Conservation (phyloP, 768 basidiomycete species). For the Suillus bovinus region DNA sequence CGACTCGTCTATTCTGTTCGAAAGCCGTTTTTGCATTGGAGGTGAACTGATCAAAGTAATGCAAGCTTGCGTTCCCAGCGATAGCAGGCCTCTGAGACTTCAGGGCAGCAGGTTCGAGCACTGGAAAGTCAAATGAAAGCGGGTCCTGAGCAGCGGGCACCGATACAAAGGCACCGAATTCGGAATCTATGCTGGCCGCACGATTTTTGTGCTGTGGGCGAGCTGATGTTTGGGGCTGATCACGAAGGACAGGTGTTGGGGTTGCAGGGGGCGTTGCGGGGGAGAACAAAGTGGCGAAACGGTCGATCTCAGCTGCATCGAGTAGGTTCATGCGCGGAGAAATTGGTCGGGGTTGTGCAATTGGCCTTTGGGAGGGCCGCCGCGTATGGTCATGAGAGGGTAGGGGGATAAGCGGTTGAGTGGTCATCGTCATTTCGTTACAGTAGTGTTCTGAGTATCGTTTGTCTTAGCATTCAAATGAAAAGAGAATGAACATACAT, state of each 20-base stretch:
- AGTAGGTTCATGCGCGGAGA: background rate
- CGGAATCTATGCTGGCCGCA: constrained; percentile 38
- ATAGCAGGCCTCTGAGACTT: background rate
- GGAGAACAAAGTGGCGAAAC: constrained; percentile 44
- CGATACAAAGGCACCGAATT: constrained; percentile 64
- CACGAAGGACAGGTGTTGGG: constrained; percentile 15
- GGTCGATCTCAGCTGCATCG: constrained; percentile 36
- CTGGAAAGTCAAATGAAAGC: constrained; percentile 25
- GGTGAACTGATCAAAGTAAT: constrained; percentile 64
- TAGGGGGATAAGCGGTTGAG: background rate
- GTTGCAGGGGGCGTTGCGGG: constrained; percentile 37
- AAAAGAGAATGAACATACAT: background rate
- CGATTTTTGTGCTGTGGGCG: constrained; percentile 13
- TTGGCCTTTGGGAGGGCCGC: background rate
- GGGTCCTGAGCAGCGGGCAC: constrained; percentile 57
- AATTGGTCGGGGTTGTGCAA: constrained; percentile 1
- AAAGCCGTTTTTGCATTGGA: constrained; percentile 55
- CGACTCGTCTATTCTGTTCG: constrained; percentile 48
- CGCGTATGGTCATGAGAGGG: background rate
- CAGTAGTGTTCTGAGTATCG: background rate
- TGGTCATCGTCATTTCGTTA: background rate
- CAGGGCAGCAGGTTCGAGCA: background rate
- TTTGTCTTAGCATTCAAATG: background rate
- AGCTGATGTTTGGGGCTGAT: background rate
- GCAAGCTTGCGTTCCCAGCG: constrained; percentile 31